phyloP scores from a whole-genome alignment of 768 basidiomycete species.

The Dictyophora rubrovolvata region DNA sequence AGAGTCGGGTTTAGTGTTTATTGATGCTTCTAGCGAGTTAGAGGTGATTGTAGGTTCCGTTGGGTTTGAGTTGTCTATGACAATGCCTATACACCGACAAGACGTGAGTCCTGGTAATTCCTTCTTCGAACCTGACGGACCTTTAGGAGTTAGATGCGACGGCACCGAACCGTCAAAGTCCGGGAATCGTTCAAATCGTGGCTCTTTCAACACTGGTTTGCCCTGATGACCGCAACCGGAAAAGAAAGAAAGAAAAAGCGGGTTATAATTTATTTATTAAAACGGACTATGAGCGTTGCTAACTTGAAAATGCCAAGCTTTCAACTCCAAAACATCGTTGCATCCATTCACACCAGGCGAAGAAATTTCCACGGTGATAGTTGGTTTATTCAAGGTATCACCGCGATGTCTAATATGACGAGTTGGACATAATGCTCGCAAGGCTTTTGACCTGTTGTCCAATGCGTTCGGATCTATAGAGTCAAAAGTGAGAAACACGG shows the following conservation, averaged over 20 bases:
- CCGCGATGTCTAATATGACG: constrained; percentile 43
- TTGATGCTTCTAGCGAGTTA: constrained; percentile 12
- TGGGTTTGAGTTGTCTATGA: constrained; percentile 9
- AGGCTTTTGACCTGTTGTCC: background rate
- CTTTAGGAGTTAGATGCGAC: constrained; percentile 12
- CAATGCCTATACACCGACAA: background rate
- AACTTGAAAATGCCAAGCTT: constrained; percentile 32
- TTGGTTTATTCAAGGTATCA: constrained; percentile 42
- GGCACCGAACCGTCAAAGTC: constrained; percentile 16
- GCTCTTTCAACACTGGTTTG: constrained; percentile 29
- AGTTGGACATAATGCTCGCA: constrained; percentile 3
- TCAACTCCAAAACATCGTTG: background rate
- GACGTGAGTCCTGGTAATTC: too few relatives aligned
- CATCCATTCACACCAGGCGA: constrained; percentile 19
- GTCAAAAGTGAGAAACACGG: too few relatives aligned
- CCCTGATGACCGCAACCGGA: too few relatives aligned
- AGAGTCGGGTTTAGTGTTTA: constrained; percentile 13
- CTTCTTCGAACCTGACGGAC: background rate
- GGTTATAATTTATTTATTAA: too few relatives aligned
- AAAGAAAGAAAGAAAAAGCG: constrained; percentile 6
- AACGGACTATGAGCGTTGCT: too few relatives aligned
- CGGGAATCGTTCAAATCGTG: constrained; percentile 37
- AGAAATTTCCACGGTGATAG: constrained; percentile 14
- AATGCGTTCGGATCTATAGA: background rate
- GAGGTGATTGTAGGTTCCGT: constrained; percentile 8